These are phyloP conservation scores for Mortierella sp. DNA, from an alignment of 371 early-diverging fungal genomes.

Conservation along the genomic window DNA sequence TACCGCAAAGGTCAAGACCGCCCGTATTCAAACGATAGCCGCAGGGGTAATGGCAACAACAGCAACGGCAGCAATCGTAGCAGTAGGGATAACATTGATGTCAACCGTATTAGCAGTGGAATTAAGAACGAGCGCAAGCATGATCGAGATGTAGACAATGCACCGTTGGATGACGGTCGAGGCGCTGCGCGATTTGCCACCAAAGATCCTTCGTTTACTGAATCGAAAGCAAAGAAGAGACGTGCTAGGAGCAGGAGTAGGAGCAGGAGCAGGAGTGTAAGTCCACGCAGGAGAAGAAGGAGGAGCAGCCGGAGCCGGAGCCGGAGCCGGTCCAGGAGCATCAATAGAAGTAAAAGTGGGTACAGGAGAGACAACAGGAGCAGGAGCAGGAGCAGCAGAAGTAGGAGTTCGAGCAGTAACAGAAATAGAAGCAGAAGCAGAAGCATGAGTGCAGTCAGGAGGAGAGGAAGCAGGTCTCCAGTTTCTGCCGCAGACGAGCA, in stretches of 20 bases:
- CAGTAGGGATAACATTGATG: not conserved
- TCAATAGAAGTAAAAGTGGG: no score
- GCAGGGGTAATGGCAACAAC: conserved; percentile 1
- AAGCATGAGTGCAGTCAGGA: not conserved
- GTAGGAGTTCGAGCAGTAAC: conserved; percentile 10
- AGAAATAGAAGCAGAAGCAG: conserved; percentile 15
- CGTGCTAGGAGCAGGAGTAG: conserved; percentile 24
- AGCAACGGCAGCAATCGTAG: conserved; percentile 2
- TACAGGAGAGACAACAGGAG: conserved; percentile 16
- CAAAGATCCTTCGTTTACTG: conserved; percentile 15
- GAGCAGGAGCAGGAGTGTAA: conserved; percentile 11
- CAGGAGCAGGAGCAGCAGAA: conserved; percentile 14
- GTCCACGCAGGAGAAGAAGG: conserved; percentile 15
- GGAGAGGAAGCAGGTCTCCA: not conserved
- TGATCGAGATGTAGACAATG: conserved; percentile 19
- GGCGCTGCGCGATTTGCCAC: conserved; percentile 5
- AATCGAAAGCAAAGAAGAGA: conserved; percentile 27
- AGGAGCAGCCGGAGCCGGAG: conserved; percentile 6
- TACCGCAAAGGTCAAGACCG: conserved; percentile 21
- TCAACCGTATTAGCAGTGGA: not conserved
- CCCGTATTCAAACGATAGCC: conserved; percentile 28
- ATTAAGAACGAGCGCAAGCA: conserved; percentile 16
- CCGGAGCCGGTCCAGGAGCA: conserved; percentile 9
- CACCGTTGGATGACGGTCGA: conserved; percentile 1
- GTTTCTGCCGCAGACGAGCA: not conserved